These are phyloP conservation scores for Phytopythium sindhum DNA, from an alignment of 352 stramenopile genomes.

Conservation along the genomic window DNA sequence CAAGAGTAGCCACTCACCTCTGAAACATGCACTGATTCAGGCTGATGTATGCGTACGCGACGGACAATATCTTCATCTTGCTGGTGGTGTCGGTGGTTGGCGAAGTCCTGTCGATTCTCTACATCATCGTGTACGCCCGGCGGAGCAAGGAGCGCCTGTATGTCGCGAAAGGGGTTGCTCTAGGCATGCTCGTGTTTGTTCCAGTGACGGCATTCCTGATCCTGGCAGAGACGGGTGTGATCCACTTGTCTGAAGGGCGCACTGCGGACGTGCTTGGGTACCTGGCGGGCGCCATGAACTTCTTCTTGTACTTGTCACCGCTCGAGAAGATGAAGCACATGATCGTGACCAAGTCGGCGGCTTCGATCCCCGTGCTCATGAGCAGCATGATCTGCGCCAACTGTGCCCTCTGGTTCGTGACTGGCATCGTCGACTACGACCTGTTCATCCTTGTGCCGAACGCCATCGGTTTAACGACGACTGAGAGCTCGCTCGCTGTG, in stretches of 20 bases:
- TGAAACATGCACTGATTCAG: neutral
- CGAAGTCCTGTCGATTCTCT: conserved; percentile 24
- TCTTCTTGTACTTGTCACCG: conserved; percentile 25
- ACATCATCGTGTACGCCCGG: conserved; percentile 28
- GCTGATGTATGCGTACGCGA: conserved; percentile 7
- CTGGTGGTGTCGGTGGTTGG: conserved; percentile 27
- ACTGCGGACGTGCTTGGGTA: neutral
- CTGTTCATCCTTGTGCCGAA: conserved; percentile 33
- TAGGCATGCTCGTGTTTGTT: neutral
- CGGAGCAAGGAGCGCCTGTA: conserved; percentile 22
- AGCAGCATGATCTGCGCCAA: conserved; percentile 17
- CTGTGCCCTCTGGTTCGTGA: conserved; percentile 35
- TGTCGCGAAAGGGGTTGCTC: conserved; percentile 2
- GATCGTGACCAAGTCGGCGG: conserved; percentile 23
- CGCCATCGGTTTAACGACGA: too few relatives aligned
- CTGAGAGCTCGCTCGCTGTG: too few relatives aligned
- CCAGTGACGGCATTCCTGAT: conserved; percentile 1
- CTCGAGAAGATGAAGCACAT: conserved; percentile 27
- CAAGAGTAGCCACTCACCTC: neutral
- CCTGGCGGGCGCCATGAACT: conserved; percentile 2
- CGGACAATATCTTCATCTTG: conserved; percentile 24
- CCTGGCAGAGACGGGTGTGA: conserved; percentile 1
- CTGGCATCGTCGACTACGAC: conserved; percentile 30
- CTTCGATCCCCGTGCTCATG: conserved; percentile 27
- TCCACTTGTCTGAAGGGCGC: neutral